These are phyloP conservation scores for Epichloe scottii DNA, from an alignment of 2,329 filamentous ascomycete species.

Conservation along the genomic window DNA sequence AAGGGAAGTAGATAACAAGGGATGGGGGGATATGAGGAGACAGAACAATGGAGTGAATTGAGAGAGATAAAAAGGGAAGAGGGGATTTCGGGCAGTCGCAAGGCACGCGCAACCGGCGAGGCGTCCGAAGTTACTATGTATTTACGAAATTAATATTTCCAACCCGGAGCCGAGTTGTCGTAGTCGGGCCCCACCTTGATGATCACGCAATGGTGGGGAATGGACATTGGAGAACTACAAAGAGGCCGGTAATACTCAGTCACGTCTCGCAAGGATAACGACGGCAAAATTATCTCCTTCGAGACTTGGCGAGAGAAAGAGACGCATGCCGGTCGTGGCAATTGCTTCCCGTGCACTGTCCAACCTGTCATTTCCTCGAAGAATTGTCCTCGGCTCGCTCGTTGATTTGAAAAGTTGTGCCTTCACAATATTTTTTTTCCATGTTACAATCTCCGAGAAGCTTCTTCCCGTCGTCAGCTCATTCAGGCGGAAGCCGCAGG, in stretches of 20 bases:
- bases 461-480: no score
- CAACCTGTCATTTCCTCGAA: no score
- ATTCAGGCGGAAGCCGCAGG: no score
- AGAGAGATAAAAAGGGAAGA: neutral
- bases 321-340: no score
- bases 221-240: slow-evolving; percentile 4
- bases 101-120: neutral
- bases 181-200: slow-evolving; percentile 3
- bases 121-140: neutral
- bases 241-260: neutral
- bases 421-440: no score
- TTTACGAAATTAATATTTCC: neutral
- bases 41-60: neutral
- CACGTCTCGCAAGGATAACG: no score
- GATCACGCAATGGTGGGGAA: slow-evolving; percentile 22
- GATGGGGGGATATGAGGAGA: neutral
- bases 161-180: slow-evolving; percentile 1
- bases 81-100: slow-evolving; percentile 5
- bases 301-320: no score
- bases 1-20: neutral
- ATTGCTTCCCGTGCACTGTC: no score
- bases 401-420: no score
- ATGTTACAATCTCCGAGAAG: no score
- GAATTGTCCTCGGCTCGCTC: no score
- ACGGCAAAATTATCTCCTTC: no score